These are phyloP conservation scores for Hamamelis virginiana DNA, from an alignment of 164 flowering plant species.

Conservation along the genomic window DNA sequence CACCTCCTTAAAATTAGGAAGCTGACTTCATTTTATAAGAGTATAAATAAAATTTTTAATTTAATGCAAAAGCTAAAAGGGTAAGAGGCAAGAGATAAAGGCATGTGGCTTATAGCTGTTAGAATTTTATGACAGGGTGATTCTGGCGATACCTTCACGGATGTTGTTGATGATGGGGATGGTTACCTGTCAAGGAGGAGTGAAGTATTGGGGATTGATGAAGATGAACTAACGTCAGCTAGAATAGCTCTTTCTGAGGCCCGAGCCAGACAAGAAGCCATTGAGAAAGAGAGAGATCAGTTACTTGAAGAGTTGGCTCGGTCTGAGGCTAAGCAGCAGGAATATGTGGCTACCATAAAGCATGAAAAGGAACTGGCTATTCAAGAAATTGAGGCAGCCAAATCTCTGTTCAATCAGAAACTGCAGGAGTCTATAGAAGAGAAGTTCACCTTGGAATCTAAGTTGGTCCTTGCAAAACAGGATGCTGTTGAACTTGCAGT, in stretches of 20 bases:
- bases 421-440: constrained; percentile 45
- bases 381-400: constrained; percentile 53
- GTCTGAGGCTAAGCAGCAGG: constrained; percentile 44
- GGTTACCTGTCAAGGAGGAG: constrained; percentile 15
- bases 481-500: constrained; percentile 62
- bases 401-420: constrained; percentile 45
- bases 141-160: constrained; percentile 24
- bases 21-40: not conserved
- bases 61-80: not conserved
- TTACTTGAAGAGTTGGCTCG: constrained; percentile 46
- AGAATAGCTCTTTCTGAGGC: constrained; percentile 39
- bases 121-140: constrained; percentile 36
- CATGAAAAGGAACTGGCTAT: constrained; percentile 52
- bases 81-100: not conserved
- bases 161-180: constrained; percentile 26
- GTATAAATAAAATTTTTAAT: not conserved
- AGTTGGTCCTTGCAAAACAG: constrained; percentile 52
- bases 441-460: constrained; percentile 50
- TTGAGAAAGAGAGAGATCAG: constrained; percentile 50
- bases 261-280: constrained; percentile 36
- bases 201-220: constrained; percentile 23
- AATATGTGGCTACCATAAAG: constrained; percentile 36
- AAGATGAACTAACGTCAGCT: constrained; percentile 25
- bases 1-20: not conserved
- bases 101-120: not conserved